A percentile compares a stretch with the other conserved stretches of the same genome.
These are phyloP conservation scores for Ceratobasidium sp. DNA, from an alignment of 1,284 basidiomycete genomes.

Conservation along the genomic window DNA sequence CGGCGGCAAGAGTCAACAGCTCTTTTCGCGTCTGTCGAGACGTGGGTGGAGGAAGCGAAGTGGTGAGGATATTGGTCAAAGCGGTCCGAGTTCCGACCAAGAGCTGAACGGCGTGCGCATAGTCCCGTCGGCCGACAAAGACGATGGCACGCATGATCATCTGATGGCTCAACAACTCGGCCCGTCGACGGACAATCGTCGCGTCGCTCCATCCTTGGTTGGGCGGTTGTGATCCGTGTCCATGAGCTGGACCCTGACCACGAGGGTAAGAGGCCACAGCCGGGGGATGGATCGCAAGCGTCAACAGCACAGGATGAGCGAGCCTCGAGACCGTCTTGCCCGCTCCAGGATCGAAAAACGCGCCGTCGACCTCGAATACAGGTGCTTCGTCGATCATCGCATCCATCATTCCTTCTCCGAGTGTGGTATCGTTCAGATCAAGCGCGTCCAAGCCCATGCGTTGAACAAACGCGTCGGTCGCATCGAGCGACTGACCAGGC, in stretches of 20 bases:
- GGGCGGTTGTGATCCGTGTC: conserved; percentile 50
- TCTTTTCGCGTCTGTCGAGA: conserved; percentile 70
- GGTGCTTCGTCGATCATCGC: conserved; percentile 93
- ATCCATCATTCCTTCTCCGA: conserved; percentile 86
- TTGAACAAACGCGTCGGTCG: conserved; percentile 81
- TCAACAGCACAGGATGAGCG: conserved; percentile 86
- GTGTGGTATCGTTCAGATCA: conserved; percentile 67
- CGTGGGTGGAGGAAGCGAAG: conserved; percentile 64
- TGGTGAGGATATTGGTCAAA: conserved; percentile 73
- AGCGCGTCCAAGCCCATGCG: conserved; percentile 75
- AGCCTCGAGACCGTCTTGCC: conserved; percentile 82
- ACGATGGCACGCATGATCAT: conserved; percentile 94
- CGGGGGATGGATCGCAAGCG: conserved; percentile 79
- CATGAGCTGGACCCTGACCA: conserved; percentile 40
- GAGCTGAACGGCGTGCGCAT: conserved; percentile 83
- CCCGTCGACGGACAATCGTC: conserved; percentile 86
- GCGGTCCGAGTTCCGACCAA: conserved; percentile 89
- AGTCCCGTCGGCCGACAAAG: conserved; percentile 86
- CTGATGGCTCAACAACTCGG: conserved; percentile 91
- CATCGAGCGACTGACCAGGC: conserved; percentile 55
- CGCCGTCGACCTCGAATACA: conserved; percentile 89
- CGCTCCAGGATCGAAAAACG: conserved; percentile 88
- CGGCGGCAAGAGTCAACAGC: conserved; percentile 68
- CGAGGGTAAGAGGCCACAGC: conserved; percentile 44
- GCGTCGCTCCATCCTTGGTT: conserved; percentile 67